Percentiles rank a stretch among this genome's conserved stretches.
phyloP scores from a whole-genome alignment of 2,329 filamentous ascomycete genomes.

The Monilinia fructicola region DNA sequence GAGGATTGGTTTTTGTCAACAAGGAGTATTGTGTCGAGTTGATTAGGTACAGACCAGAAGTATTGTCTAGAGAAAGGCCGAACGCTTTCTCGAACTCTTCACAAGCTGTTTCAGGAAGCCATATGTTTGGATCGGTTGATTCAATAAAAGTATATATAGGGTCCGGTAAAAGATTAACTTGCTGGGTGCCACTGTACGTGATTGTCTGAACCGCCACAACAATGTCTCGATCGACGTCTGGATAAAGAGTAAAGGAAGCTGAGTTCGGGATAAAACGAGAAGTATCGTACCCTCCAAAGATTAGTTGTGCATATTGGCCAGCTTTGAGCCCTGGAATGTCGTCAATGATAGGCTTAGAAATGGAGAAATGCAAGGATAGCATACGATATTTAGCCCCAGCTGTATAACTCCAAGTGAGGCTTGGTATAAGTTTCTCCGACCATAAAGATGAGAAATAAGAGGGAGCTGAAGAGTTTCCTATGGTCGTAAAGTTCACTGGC shows the following conservation, averaged over 20 bases:
- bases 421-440: slow-evolving; percentile 42
- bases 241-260: slow-evolving; percentile 43
- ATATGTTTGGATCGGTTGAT: slow-evolving; percentile 61
- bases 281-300: slow-evolving; percentile 45
- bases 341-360: background rate
- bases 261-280: slow-evolving; percentile 43
- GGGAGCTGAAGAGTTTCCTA: slow-evolving; percentile 42
- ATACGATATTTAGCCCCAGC: slow-evolving; percentile 65
- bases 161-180: slow-evolving; percentile 39
- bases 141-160: slow-evolving; percentile 50
- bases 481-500: slow-evolving; percentile 43
- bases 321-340: slow-evolving; percentile 25
- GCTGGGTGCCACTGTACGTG: slow-evolving; percentile 41
- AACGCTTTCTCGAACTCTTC: slow-evolving; percentile 62
- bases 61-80: slow-evolving; percentile 62
- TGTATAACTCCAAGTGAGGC: slow-evolving; percentile 56
- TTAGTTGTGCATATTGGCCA: slow-evolving; percentile 44
- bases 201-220: slow-evolving; percentile 45
- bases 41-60: slow-evolving; percentile 62
- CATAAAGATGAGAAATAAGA: slow-evolving; percentile 44
- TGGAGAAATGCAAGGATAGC: slow-evolving; percentile 3
- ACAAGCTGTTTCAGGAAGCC: slow-evolving; percentile 60
- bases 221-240: slow-evolving; percentile 44
- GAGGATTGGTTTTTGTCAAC: slow-evolving; percentile 34
- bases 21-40: slow-evolving; percentile 45